Evolutionary conservation across 306 rosid species (phyloP).

Genomic region (Sophora flavescens): DNA sequence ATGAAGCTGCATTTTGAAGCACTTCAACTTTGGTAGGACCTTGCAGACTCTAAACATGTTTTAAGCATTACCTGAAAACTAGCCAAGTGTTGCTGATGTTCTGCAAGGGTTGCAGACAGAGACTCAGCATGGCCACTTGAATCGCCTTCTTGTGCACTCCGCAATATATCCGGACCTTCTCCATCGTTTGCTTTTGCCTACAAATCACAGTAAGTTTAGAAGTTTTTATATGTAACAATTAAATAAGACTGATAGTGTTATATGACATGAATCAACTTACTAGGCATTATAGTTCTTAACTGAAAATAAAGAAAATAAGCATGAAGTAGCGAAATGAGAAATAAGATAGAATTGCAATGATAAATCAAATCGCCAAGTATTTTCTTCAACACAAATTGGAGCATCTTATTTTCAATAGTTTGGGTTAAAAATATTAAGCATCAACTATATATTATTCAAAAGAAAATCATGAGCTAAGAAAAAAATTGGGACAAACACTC

Average conservation of each 20-base stretch:
- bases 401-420: slow-evolving; percentile 23
- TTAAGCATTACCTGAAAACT: slow-evolving; percentile 87
- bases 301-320: slow-evolving; percentile 29
- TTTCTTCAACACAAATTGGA: slow-evolving; percentile 20
- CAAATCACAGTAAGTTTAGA: slow-evolving; percentile 41
- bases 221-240: slow-evolving; percentile 10
- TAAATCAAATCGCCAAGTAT: slow-evolving; percentile 28
- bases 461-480: not conserved
- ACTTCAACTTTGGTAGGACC: slow-evolving; percentile 24
- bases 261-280: slow-evolving; percentile 19
- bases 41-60: slow-evolving; percentile 32
- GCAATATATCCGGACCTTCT: slow-evolving; percentile 97
- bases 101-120: slow-evolving; percentile 92
- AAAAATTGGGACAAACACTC: not conserved
- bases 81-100: slow-evolving; percentile 98
- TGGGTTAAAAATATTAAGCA: slow-evolving; percentile 26
- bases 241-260: slow-evolving; percentile 25
- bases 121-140: slow-evolving; percentile 94
- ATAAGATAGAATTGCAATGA: slow-evolving; percentile 11
- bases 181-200: slow-evolving; percentile 99
- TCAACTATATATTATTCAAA: slow-evolving; percentile 9
- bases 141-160: slow-evolving; percentile 74
- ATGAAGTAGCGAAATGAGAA: slow-evolving; percentile 5
- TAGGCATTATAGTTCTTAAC: slow-evolving; percentile 24
- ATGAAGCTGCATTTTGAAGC: slow-evolving; percentile 29